Base-by-base conservation (phyloP, 2,329 filamentous ascomycete species). In the Penicillium sp. region DNA sequence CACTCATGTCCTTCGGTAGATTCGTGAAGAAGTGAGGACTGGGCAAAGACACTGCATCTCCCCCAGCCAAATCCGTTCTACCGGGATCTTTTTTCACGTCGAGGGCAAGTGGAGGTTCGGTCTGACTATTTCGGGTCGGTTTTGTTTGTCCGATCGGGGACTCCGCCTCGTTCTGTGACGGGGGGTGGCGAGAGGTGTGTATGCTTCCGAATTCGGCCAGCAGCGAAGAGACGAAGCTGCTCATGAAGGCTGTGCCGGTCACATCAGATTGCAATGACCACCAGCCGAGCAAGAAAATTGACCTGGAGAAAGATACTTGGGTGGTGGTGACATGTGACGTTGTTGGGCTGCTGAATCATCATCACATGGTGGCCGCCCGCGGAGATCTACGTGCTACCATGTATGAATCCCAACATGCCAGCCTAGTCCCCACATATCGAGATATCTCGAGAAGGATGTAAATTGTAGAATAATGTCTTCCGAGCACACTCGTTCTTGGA, bases 151-250 rank as follows among this genome's bases (percentile, higher is more conserved):
- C 52, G 36, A 41, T 50, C 45, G 51, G 48, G 20, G 51, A 40
- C 35, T 52, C 46, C 23, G 55, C 47, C 43, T 50, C 36, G 50
- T 56, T 47, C 54, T 53, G 43, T 47, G 58, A 43, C 18, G 36
- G 45, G 32, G 51, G 26, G 38, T 50, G 57, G 33, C 45, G 49
- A 23, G 68, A 68, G 43, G 65, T 62, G 44, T 63, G 67, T 16
- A 45, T 64, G 62, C 67, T 67, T 48, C 68, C 64, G 33, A 67
- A 62, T 51, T 71, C 69, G 43, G 68, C 64, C 33, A 73, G 54
- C 41, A 69, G 62, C 27, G 69, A 70, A 19, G 60, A 60, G 36
- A 72, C 59, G 34, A 68, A 67, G 52, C 64, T 62, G 57, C 62
- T 72, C 70, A 73, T 74, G 62, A 55, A 61, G 54, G 53, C 46